Evolutionary conservation across 2,329 filamentous ascomycete genomes (phyloP), one percentile per base, ranked within the genome.

Genomic region (Pseudopithomyces maydicus): DNA sequence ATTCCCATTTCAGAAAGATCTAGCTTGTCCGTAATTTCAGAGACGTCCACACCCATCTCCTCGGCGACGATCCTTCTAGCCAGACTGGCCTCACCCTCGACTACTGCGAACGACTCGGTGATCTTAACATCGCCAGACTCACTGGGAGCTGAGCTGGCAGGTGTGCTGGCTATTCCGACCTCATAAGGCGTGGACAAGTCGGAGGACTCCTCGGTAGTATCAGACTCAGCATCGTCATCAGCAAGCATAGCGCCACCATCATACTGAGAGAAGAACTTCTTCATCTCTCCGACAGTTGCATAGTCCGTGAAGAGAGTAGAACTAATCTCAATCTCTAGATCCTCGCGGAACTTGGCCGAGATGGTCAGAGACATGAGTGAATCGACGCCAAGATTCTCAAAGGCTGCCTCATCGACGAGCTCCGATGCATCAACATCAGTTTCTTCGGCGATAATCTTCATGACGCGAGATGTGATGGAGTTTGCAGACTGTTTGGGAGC

Each of bases 381-480:
- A 71, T 87, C 85, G 32, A 87, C 84, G 57, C 85, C 85, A 22
- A 87, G 81, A 65, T 87, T 85, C 62, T 85, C 84, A 63, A 87
- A 87, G 48, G 83, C 82, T 51, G 85, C 80, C 52, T 85, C 82
- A 52, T 87, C 84, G 12, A 85, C 81, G 51, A 88, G 80, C 67
- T 88, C 85, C 19, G 79, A 78, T 66, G 82, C 79, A 50, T 84
- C 82, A 19, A 88, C 79, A 58, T 85, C 84, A 46, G 84, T 84
- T 72, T 91, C 88, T 36, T 83, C 80, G n/a, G 88, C 85, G 59
- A 91, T 86, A 54, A 88, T 89, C 52, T 84, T 82, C 72, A 88
- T 86, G 45, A 90, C 81, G 60, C 80, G 79, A 57, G 64, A 83
- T 72, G 69, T 80, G 67, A 77, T 81, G 77, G 36, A 84, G 68